A percentile compares a stretch with the other conserved stretches of the same genome.
These are phyloP conservation scores for Acer negundo DNA, from an alignment of 345 rosid genomes.

Conservation along the genomic window DNA sequence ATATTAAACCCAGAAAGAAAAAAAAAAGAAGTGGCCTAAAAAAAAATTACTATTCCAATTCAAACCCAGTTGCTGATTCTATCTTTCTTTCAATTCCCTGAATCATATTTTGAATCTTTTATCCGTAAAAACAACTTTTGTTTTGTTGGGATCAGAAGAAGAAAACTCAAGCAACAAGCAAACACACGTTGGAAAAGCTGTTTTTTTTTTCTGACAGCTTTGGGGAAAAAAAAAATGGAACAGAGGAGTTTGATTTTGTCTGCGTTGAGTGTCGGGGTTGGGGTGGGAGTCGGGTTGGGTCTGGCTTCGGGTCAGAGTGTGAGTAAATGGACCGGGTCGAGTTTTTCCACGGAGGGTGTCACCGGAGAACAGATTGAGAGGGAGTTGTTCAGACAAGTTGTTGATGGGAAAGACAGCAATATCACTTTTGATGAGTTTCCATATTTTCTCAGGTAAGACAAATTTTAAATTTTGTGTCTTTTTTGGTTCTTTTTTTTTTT, in stretches of 20 bases:
- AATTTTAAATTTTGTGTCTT: background rate
- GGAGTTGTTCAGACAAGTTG: conserved; percentile 69
- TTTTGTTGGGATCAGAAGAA: conserved; percentile 14
- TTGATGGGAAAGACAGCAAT: conserved; percentile 64
- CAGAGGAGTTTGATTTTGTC: conserved; percentile 71
- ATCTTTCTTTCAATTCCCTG: no score
- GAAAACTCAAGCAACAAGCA: background rate
- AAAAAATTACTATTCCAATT: background rate
- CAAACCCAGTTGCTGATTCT: background rate
- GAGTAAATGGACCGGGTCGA: conserved; percentile 55
- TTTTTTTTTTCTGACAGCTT: background rate
- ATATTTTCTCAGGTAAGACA: conserved; percentile 73
- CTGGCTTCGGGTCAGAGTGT: conserved; percentile 77
- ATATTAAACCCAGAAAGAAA: background rate
- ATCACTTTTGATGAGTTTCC: conserved; percentile 87
- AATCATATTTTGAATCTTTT: background rate
- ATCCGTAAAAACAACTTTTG: no score
- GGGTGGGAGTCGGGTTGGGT: conserved; percentile 86
- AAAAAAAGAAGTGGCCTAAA: background rate
- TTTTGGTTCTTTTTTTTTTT: background rate
- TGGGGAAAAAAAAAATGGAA: conserved; percentile 50
- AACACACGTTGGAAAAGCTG: background rate
- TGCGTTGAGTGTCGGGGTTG: conserved; percentile 84
- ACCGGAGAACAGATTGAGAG: conserved; percentile 72
- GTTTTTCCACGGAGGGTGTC: conserved; percentile 46